These are phyloP conservation scores for Taphrina deformans DNA, from an alignment of 1,139 yeast species.

Conservation along the genomic window DNA sequence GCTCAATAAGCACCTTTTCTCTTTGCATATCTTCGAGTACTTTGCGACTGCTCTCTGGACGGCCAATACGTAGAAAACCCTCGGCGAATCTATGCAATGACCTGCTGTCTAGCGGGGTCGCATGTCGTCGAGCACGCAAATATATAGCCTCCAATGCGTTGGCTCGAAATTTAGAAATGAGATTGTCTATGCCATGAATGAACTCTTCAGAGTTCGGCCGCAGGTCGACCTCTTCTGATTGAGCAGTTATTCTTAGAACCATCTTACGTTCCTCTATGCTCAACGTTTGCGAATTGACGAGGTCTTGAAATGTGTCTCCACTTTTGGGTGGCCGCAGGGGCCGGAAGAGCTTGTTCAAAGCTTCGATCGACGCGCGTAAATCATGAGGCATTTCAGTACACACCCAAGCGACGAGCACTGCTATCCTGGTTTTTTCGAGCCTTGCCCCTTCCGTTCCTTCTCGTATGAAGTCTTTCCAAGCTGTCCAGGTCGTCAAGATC, in stretches of 20 bases:
- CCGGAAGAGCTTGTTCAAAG: background rate
- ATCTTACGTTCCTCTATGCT: background rate
- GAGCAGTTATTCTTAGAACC: background rate
- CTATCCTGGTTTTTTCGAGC: background rate
- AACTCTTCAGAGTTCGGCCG: background rate
- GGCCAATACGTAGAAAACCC: conserved; percentile 4
- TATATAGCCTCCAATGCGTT: background rate
- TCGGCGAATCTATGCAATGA: conserved; percentile 1
- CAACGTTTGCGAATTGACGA: background rate
- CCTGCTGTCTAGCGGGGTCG: background rate
- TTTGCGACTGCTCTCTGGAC: background rate
- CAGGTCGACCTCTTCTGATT: background rate
- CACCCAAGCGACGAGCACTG: background rate
- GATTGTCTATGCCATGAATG: background rate
- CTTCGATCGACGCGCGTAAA: background rate
- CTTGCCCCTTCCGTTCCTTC: background rate
- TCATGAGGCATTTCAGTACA: background rate
- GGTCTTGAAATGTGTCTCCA: background rate
- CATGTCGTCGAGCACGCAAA: background rate
- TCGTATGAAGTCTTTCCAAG: background rate
- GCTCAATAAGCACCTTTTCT: background rate
- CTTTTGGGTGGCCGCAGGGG: background rate
- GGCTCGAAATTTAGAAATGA: background rate
- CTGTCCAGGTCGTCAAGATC: background rate
- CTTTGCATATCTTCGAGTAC: background rate